Evolutionary conservation across 225 moss, liverwort and hornwort species (phyloP), one percentile per base, ranked within the genome.

Genomic region (Straminergon stramineum): DNA sequence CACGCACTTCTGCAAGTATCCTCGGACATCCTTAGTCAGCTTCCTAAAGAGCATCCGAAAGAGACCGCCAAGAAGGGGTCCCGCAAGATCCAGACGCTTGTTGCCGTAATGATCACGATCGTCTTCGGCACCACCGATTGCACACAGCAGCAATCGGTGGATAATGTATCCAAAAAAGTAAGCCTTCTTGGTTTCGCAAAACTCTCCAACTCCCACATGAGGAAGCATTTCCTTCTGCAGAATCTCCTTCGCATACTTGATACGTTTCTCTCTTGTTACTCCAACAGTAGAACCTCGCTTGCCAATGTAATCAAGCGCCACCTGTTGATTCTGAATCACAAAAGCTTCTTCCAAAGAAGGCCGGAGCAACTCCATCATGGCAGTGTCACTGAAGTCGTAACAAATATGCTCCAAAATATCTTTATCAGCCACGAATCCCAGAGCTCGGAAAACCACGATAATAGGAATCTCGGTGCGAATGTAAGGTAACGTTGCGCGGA

Each of bases 21-120:
- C 97, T 75, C 99, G 95, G 53, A 99, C 99, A 93, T 99, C 99
- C 90, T 99, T 99, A 3, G 99, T 99, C 88, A 99, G 93, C 84
- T 99, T 99, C 91, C 99, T 91, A 78, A 99, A 99, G 19, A 99
- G 95, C 96, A 97, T 99, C 20, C 99, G 99, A 86, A 99, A 99
- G 84, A 99, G 93, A 62, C 99, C 97, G 93, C 99, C 99, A 83
- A 99, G 95, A 91, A 99, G 99, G 45, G 99, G 99, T 53, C 99
- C 99, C 80, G 99, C 99, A 90, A 99, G 95, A 93, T 99, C 99
- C 91, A 99, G 92, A 16, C 99, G 94, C 90, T 99, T 99, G 87
- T 99, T 99, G 68, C 99, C 99, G 71, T 99, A 99, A 85, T 99
- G 99, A 96, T 99, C 99, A 85, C 99, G 95, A 91, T 99, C 99